phyloP scores from a whole-genome alignment of 164 flowering plant species.

The Annona cherimola region DNA sequence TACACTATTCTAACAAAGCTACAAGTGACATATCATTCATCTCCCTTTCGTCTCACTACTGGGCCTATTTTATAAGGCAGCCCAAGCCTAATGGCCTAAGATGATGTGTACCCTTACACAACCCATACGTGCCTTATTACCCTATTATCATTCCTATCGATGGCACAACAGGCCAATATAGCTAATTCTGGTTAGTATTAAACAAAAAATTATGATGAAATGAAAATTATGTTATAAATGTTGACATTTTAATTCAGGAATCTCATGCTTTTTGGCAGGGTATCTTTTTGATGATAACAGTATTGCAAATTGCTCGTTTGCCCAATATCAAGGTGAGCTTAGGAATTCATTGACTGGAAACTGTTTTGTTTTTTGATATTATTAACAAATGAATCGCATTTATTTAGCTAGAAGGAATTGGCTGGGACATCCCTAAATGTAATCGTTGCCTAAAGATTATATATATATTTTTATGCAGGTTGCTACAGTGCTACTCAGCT shows the following conservation, averaged over 20 bases:
- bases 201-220: too few species aligned
- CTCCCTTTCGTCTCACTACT: too few species aligned
- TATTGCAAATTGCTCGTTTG: slow-evolving; percentile 75
- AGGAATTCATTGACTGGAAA: background rate
- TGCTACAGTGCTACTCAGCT: slow-evolving; percentile 81
- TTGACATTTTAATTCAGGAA: background rate
- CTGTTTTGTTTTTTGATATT: too few species aligned
- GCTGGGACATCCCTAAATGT: background rate
- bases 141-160: too few species aligned
- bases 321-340: slow-evolving; percentile 82
- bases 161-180: too few species aligned
- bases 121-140: too few species aligned
- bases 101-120: too few species aligned
- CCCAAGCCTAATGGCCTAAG: too few species aligned
- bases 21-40: too few species aligned
- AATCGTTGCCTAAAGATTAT: background rate
- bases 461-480: slow-evolving; percentile 44
- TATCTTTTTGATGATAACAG: slow-evolving; percentile 85
- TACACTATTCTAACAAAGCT: too few species aligned
- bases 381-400: background rate
- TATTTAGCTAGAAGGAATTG: background rate
- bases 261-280: slow-evolving; percentile 49
- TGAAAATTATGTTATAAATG: background rate
- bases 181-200: too few species aligned
- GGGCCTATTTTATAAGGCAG: too few species aligned